These are phyloP conservation scores for Tylopilus vinaceipallidus DNA, from an alignment of 768 basidiomycete species.

Conservation along the genomic window DNA sequence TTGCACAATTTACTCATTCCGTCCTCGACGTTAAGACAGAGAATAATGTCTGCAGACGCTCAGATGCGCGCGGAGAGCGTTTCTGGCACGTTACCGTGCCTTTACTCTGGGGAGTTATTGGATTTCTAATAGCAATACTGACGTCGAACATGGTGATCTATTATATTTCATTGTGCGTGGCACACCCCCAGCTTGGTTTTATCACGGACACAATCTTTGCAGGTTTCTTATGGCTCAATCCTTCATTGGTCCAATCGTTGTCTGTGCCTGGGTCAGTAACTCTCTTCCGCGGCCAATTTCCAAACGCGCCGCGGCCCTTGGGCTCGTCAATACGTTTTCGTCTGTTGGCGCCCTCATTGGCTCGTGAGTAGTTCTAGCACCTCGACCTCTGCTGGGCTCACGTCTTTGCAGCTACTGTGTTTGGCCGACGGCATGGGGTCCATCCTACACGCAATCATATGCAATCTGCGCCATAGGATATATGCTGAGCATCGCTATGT, in stretches of 20 bases:
- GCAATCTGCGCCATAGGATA: conserved; percentile 65
- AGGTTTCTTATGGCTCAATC: conserved; percentile 77
- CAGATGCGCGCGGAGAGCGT: conserved; percentile 68
- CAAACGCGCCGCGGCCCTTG: conserved; percentile 81
- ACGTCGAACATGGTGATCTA: conserved; percentile 61
- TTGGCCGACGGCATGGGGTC: conserved; percentile 70
- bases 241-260: conserved; percentile 65
- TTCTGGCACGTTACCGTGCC: conserved; percentile 65
- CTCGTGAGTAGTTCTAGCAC: conserved; percentile 48
- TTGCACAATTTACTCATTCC: background rate
- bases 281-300: conserved; percentile 71
- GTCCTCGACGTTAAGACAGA: conserved; percentile 3
- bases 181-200: background rate
- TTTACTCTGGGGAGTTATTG: conserved; percentile 55
- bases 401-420: conserved; percentile 43
- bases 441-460: conserved; percentile 66
- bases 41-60: conserved; percentile 46
- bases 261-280: conserved; percentile 51
- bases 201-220: background rate
- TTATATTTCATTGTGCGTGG: conserved; percentile 58
- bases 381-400: background rate
- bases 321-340: conserved; percentile 74
- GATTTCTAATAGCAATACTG: conserved; percentile 61
- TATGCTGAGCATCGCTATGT: conserved; percentile 47
- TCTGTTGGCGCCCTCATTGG: conserved; percentile 81